Conservation (phyloP, 1,139 yeast species). For the Pichia sp. region DNA sequence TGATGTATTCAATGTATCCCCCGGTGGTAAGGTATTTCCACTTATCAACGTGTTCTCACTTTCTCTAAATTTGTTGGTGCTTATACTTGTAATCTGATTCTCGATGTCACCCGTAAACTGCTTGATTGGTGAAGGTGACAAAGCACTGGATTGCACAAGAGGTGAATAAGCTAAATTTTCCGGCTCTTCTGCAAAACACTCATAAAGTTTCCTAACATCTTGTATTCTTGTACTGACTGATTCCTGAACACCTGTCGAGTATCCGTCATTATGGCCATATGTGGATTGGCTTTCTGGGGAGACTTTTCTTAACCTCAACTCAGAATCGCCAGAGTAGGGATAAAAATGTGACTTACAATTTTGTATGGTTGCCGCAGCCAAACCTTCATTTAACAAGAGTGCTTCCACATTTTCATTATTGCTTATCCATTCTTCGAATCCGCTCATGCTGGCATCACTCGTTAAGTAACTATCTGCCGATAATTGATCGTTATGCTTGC, state of each 20-base stretch:
- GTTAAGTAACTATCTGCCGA: not conserved
- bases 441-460: not conserved
- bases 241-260: not conserved
- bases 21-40: not conserved
- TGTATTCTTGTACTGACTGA: not conserved
- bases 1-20: not conserved
- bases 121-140: not conserved
- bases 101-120: not conserved
- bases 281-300: not conserved
- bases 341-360: not conserved
- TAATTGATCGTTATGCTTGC: not conserved
- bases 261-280: not conserved
- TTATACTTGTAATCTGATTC: not conserved
- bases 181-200: not conserved
- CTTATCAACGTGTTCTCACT: not conserved
- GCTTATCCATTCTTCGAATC: constrained; percentile 7
- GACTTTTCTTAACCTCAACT: not conserved
- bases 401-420: not conserved
- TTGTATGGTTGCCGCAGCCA: not conserved
- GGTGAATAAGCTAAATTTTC: not conserved
- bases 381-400: not conserved
- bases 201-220: constrained; percentile 2
- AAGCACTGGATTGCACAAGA: not conserved
- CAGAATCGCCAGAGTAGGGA: not conserved
- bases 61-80: not conserved